phyloP scores from a whole-genome alignment of 1,139 yeast species.

The Pichia sp. region DNA sequence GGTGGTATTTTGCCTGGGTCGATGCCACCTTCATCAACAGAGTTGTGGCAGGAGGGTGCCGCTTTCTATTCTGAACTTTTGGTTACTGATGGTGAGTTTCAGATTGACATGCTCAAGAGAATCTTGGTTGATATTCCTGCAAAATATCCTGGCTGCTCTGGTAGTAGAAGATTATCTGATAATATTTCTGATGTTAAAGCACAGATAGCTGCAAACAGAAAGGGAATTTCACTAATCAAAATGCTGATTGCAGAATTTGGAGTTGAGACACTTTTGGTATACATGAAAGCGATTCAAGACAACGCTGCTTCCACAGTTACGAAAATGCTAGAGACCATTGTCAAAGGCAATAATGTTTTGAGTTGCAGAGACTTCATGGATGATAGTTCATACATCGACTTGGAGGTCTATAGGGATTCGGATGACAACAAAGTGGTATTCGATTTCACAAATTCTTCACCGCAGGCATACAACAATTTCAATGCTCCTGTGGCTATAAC shows the following conservation, averaged over 20 bases:
- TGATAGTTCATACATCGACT: conserved; percentile 52
- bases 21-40: conserved; percentile 58
- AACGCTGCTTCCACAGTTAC: conserved; percentile 57
- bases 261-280: conserved; percentile 47
- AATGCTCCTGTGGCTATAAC: conserved; percentile 44
- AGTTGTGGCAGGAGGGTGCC: conserved; percentile 62
- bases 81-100: conserved; percentile 52
- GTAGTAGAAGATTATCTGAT: conserved; percentile 55
- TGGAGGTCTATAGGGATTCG: conserved; percentile 39
- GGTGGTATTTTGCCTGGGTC: conserved; percentile 67
- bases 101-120: conserved; percentile 43
- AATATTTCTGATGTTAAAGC: conserved; percentile 60
- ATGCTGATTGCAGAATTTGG: conserved; percentile 48
- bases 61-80: conserved; percentile 52
- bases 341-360: conserved; percentile 36
- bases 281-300: conserved; percentile 57
- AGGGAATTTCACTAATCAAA: conserved; percentile 50
- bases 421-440: conserved; percentile 42
- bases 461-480: conserved; percentile 40
- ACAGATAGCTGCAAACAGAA: conserved; percentile 62
- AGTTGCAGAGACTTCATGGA: conserved; percentile 52
- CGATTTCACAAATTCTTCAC: conserved; percentile 51
- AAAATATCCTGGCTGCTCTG: conserved; percentile 53
- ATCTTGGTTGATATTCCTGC: conserved; percentile 47
- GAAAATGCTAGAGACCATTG: conserved; percentile 25